phyloP scores from a whole-genome alignment of 805 yeast species.

The Hanseniaspora hatyaiensis region DNA sequence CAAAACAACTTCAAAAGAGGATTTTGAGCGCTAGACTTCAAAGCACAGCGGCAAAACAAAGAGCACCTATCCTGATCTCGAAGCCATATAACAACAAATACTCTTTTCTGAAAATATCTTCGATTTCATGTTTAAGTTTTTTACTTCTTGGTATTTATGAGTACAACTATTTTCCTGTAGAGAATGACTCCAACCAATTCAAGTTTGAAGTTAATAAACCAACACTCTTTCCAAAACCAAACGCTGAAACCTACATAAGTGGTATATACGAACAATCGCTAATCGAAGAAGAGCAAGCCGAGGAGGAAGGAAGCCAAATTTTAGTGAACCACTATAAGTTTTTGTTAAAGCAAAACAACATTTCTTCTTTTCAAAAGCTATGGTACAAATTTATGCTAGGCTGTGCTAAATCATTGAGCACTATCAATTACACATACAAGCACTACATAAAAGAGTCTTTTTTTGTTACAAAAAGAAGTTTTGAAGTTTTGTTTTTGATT shows the following conservation, averaged over 20 bases:
- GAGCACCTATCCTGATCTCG: background rate
- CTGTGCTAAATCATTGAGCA: background rate
- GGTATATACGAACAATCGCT: constrained; percentile 10
- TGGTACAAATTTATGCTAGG: background rate
- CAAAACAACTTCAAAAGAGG: too few species aligned
- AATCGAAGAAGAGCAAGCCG: constrained; percentile 2
- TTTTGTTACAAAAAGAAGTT: constrained; percentile 35
- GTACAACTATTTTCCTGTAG: background rate
- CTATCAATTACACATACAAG: background rate
- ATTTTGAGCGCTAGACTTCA: background rate
- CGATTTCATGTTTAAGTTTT: constrained; percentile 1
- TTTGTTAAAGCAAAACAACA: background rate
- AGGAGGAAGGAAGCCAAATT: background rate
- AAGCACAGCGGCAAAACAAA: background rate
- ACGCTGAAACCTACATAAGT: constrained; percentile 1
- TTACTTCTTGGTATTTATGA: background rate
- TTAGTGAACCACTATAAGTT: background rate
- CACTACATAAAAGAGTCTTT: constrained; percentile 48
- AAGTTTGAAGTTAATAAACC: constrained; percentile 1
- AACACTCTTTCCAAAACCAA: background rate
- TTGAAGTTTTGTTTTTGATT: constrained; percentile 10
- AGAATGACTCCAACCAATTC: background rate
- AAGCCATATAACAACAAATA: constrained; percentile 3
- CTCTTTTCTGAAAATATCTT: constrained; percentile 2
- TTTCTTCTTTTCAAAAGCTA: background rate